Evolutionary conservation across 164 flowering plant species (phyloP), one percentile per base, ranked within the genome.

Genomic region (Umbilicus rupestris): DNA sequence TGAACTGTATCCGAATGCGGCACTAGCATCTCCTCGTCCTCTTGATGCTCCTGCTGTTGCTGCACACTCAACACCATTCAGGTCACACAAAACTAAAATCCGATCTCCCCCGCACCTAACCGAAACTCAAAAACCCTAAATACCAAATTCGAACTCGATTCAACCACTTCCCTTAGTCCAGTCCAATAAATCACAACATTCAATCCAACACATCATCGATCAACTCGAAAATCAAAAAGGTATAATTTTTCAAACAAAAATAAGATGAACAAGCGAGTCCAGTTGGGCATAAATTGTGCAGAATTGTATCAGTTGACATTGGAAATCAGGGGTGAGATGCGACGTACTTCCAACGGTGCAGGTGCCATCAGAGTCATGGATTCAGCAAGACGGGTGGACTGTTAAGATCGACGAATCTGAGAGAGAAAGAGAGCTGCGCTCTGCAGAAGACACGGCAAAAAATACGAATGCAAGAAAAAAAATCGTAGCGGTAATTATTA

Each of bases 21-120:
- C 66, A 91, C 94, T 24, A 91, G 83, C 96, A 88, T 85, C 83
- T 89, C 96, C 67, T 91, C 96, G 64, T 91, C 96, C 33, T 91
- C 93, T 73, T 86, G 92, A 87, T 87, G 81, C 33, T 91, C 93
- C 72, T 86, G 92, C 88, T 87, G 81, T 82, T 26, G 68, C 68
- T 30, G 66, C 35, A 76, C 42, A 72, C 59, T 69, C 19, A 35
- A 58, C 26, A 16, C 44, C 64, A 79, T 67, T 69, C 83, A 78
- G 60, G 74, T n/a, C n/a, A 22, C 10, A 39, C 62, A 58, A 49
- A 67, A 57, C 22, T 1, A 55, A 12, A 57, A 49, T 28, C 60
- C 60, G 19, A 52, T 26, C 60, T 55, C 33, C 60, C 33, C 44
- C 44, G 10, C 7, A 52, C 31, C 59, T 15, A 52, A 24, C 31